Percentiles rank a stretch among this genome's conserved stretches.
phyloP scores from a whole-genome alignment of 2,329 filamentous ascomycete species.

The Botryosphaeria dothidea region DNA sequence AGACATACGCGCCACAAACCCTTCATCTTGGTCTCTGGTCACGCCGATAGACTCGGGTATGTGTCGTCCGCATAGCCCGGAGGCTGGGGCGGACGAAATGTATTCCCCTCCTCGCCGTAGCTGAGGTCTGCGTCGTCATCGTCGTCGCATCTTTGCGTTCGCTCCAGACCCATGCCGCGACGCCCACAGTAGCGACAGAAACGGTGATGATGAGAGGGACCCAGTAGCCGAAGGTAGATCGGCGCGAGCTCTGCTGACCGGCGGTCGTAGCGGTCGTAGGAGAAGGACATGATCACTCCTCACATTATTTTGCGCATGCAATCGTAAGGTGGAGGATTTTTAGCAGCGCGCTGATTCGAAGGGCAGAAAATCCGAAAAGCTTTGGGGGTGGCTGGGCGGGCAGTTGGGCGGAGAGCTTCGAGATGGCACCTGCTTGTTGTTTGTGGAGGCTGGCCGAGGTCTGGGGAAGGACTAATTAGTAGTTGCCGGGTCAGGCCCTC shows the following conservation, averaged over 20 bases:
- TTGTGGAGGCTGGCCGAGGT: constrained; percentile 16
- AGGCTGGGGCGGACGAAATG: constrained; percentile 17
- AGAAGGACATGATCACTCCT: constrained; percentile 35
- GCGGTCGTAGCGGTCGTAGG: constrained; percentile 62
- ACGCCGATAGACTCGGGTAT: constrained; percentile 10
- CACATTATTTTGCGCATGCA: constrained; percentile 14
- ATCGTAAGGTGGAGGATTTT: neutral
- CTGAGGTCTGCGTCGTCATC: constrained; percentile 40
- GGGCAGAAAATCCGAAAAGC: neutral
- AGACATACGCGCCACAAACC: constrained; percentile 76
- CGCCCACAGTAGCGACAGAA: constrained; percentile 80
- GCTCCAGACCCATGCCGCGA: constrained; percentile 93
- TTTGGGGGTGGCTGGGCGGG: constrained; percentile 15
- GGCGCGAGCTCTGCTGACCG: constrained; percentile 53
- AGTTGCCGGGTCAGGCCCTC: neutral
- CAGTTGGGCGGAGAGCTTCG: constrained; percentile 8
- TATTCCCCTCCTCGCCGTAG: constrained; percentile 14
- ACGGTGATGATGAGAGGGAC: constrained; percentile 84
- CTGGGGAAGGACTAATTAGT: constrained; percentile 2
- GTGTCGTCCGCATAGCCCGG: constrained; percentile 28
- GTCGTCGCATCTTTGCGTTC: constrained; percentile 71
- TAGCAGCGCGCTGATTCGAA: neutral
- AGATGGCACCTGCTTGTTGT: constrained; percentile 5
- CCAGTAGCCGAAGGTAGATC: constrained; percentile 75
- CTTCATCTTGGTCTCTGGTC: constrained; percentile 39